Evolutionary conservation across 768 basidiomycete species (phyloP), one percentile per base, ranked within the genome.

Genomic region (Pleurotus giganteus): DNA sequence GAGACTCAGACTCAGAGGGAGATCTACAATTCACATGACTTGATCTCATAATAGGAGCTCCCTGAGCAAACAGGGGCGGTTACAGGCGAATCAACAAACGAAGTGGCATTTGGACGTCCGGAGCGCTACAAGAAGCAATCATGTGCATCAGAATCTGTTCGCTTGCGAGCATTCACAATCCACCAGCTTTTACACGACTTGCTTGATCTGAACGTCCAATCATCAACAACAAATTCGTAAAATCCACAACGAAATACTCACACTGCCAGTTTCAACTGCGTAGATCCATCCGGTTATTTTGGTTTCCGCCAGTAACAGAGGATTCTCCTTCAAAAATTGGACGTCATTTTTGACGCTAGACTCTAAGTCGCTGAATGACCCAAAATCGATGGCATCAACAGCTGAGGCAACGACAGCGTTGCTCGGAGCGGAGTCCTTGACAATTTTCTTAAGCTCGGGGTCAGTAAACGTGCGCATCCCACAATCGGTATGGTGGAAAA

Each of bases 401-500:
- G 61, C 63, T 15, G 60, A 28, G 13, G 68, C 65, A 45, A 72
- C 65, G 4, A 56, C 63, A 24, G 61, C 37, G 39, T 72, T 65
- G 4, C 61, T 70, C 13, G 77, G 74, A 36, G 73, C 69, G 24
- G 74, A 69, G 34, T 74, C 70, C 61, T 78, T 81, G 60, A 88
- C 74, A 46, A 80, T 68, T 15, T 67, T 61, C 49, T 78, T 80
- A 23, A 88, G 69, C 50, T 79, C 65, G 0, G 74, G 67, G 24
- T 76, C 76, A 4, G 70, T 75, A 71, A 89, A 88, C 0, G 79
- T 81, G 44, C 84, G 70, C 86, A 89, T 88, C 43, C 88, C 88
- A 62, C 88, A 89, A 44, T 77, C 83, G 1, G 84, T 86, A 66
- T 90, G 88, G 65, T 84, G 85, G 66, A 87, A 79, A 47, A 90